Percentiles rank a stretch among this genome's conserved stretches.
Conservation (phyloP, 306 rosid genomes). For the Prinsepia uniflora region DNA sequence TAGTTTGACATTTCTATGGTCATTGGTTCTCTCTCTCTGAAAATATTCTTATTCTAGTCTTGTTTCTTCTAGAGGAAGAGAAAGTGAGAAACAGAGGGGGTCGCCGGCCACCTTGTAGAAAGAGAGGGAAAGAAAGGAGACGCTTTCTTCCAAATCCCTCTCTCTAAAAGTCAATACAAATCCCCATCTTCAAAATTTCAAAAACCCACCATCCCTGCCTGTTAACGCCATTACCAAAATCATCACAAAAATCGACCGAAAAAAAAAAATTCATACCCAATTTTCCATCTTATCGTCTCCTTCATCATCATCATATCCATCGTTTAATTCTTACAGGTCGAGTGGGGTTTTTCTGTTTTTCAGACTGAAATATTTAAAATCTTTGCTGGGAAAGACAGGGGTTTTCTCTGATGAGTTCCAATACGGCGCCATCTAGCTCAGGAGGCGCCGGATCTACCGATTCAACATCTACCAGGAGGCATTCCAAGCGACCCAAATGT, state of each 20-base stretch:
- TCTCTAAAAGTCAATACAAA: slow-evolving; percentile 25
- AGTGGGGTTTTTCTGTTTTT: not conserved
- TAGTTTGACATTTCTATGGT: slow-evolving; percentile 10
- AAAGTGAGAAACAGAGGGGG: slow-evolving; percentile 8
- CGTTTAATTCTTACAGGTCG: not conserved
- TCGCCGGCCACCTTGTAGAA: slow-evolving; percentile 28
- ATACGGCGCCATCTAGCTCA: slow-evolving; percentile 69
- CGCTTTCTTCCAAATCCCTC: slow-evolving; percentile 19
- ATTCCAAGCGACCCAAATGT: slow-evolving; percentile 93
- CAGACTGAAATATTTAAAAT: not conserved
- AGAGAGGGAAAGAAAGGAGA: slow-evolving; percentile 22
- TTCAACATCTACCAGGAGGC: slow-evolving; percentile 57
- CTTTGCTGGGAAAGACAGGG: slow-evolving; percentile 9
- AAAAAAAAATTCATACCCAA: not conserved
- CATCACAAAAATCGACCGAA: not conserved
- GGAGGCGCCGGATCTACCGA: slow-evolving; percentile 80
- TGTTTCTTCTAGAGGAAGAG: slow-evolving; percentile 6
- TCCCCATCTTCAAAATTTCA: not conserved
- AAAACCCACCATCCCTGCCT: not conserved
- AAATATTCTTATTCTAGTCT: not conserved
- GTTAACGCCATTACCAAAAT: not conserved
- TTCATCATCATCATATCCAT: not conserved
- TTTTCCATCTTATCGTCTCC: not conserved
- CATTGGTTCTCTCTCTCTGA: not conserved
- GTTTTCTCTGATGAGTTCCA: slow-evolving; percentile 37